These are phyloP conservation scores for Cenchrus fungigraminus DNA, from an alignment of 176 grass and related monocot species.

Conservation along the genomic window DNA sequence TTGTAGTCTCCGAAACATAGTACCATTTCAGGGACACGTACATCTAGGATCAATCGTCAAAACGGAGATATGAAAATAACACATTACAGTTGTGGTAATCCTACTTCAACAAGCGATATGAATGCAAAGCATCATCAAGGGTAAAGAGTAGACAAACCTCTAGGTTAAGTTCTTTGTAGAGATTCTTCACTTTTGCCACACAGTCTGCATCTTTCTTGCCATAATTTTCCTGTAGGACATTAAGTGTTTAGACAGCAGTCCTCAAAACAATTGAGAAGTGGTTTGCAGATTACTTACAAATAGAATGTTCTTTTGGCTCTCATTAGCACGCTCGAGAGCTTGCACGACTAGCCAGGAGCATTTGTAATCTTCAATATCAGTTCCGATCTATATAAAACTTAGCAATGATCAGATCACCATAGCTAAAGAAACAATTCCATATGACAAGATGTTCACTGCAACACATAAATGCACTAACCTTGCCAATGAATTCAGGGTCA, in stretches of 20 bases:
- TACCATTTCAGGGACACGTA: not conserved
- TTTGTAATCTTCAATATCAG: constrained; percentile 98
- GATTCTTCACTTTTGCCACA: constrained; percentile 87
- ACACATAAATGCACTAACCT: constrained; percentile 54
- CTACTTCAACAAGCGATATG: constrained; percentile 6
- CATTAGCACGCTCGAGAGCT: constrained; percentile 73
- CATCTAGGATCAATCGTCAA: not conserved
- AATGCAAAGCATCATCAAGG: constrained; percentile 27
- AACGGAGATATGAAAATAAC: not conserved
- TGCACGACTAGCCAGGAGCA: constrained; percentile 99
- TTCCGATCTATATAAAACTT: constrained; percentile 69
- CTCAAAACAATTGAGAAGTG: constrained; percentile 25
- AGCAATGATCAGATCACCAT: constrained; percentile 28
- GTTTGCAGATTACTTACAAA: constrained; percentile 53
- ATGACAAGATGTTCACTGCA: not conserved
- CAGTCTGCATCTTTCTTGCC: constrained; percentile 80
- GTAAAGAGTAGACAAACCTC: constrained; percentile 68
- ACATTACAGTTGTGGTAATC: not conserved
- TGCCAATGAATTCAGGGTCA: constrained; percentile 91
- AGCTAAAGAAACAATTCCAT: not conserved
- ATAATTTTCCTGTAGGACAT: constrained; percentile 82
- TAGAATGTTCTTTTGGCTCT: constrained; percentile 64
- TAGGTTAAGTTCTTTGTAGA: constrained; percentile 88
- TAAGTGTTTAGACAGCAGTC: not conserved
- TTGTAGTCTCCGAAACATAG: not conserved